Conservation (phyloP, 768 basidiomycete species). For the Termitomyces bulborhizus region DNA sequence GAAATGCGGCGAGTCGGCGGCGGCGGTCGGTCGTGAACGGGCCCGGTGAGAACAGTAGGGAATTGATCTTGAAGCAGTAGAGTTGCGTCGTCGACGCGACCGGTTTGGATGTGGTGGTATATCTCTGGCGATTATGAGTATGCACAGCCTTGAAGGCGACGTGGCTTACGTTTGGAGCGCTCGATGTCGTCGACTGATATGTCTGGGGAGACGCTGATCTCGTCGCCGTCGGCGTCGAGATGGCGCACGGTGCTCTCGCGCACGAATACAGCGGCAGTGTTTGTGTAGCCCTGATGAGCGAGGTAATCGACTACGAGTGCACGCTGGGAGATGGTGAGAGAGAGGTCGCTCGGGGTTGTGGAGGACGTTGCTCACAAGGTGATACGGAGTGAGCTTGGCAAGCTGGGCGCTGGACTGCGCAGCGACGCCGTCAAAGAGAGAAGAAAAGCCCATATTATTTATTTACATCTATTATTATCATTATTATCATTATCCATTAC, state of each 20-base stretch:
- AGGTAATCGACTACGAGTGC: conserved; percentile 73
- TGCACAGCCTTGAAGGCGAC: rapidly evolving
- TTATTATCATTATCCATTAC: too few species aligned
- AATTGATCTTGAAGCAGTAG: conserved; percentile 65
- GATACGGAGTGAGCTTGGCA: conserved; percentile 32
- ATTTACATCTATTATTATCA: conserved; percentile 4
- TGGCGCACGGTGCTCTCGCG: conserved; percentile 56
- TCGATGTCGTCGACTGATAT: conserved; percentile 37
- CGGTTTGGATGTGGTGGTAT: conserved; percentile 60
- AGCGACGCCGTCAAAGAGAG: not conserved
- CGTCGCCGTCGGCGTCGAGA: conserved; percentile 68
- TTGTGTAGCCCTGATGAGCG: conserved; percentile 65
- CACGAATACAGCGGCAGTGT: conserved; percentile 63
- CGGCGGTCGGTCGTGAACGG: conserved; percentile 19
- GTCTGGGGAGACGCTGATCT: conserved; percentile 31
- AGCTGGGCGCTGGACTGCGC: conserved; percentile 9
- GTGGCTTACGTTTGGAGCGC: conserved; percentile 45
- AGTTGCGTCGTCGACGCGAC: conserved; percentile 69
- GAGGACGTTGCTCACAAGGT: conserved; percentile 30
- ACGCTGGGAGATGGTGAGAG: conserved; percentile 34
- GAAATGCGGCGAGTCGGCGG: conserved; percentile 16
- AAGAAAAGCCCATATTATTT: not conserved
- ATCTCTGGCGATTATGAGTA: conserved; percentile 44
- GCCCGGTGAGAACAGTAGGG: conserved; percentile 45
- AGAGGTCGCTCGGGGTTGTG: not conserved